A percentile compares a stretch with the other conserved stretches of the same genome.
Conservation (phyloP, 169 alveolate species). For the Cryptosporidium ryanae region DNA sequence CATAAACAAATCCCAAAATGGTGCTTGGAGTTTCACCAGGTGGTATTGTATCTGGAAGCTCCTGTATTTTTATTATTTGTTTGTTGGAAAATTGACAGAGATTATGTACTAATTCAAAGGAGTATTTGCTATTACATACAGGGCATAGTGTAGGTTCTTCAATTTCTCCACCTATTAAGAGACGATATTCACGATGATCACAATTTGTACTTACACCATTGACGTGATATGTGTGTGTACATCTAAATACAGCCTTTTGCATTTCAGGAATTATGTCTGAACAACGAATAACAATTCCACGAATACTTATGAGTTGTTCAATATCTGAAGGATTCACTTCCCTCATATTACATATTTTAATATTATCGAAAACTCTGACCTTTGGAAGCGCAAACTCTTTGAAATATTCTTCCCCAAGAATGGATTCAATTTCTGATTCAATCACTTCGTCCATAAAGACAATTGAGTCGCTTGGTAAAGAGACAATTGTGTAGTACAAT, state of each 20-base stretch:
- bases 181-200: slow-evolving; percentile 86
- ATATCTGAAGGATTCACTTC: slow-evolving; percentile 88
- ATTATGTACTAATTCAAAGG: slow-evolving; percentile 94
- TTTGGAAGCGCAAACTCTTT: slow-evolving; percentile 63
- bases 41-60: slow-evolving; percentile 91
- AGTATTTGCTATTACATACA: slow-evolving; percentile 89
- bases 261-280: slow-evolving; percentile 97
- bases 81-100: slow-evolving; percentile 94
- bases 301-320: slow-evolving; percentile 91
- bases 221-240: slow-evolving; percentile 77
- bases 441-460: slow-evolving; percentile 72
- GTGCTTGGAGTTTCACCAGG: slow-evolving; percentile 94
- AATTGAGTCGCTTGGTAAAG: slow-evolving; percentile 63
- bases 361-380: slow-evolving; percentile 68
- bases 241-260: slow-evolving; percentile 96
- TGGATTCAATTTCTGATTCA: slow-evolving; percentile 46
- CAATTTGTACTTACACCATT: slow-evolving; percentile 89
- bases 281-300: slow-evolving; percentile 95
- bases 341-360: slow-evolving; percentile 80
- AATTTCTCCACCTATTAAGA: slow-evolving; percentile 93
- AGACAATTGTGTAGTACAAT: slow-evolving; percentile 34
- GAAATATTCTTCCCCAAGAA: slow-evolving; percentile 58
- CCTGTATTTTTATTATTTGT: slow-evolving; percentile 93
- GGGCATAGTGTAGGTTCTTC: slow-evolving; percentile 95
- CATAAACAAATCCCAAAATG: slow-evolving; percentile 89